Conservation (phyloP, 345 rosid species). For the Syzygium aromaticum region DNA sequence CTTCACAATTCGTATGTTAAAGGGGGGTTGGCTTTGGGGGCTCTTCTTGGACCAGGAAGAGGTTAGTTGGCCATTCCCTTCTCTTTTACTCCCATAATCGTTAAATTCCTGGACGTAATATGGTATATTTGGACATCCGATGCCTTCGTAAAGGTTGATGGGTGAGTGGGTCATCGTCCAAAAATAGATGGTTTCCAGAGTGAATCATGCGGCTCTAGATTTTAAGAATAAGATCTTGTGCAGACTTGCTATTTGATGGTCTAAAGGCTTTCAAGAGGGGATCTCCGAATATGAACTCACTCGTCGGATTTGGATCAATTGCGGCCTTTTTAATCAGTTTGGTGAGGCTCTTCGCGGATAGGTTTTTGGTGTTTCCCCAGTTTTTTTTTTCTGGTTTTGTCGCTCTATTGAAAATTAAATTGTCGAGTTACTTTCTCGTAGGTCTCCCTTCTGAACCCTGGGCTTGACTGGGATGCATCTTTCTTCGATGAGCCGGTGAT, state of each 20-base stretch:
- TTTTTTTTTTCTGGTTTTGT: neutral
- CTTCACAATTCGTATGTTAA: constrained; percentile 80
- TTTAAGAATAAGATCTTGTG: constrained; percentile 6
- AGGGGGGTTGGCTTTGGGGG: constrained; percentile 72
- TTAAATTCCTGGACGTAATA: neutral
- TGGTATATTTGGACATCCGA: neutral
- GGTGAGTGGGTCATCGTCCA: neutral
- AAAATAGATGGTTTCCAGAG: neutral
- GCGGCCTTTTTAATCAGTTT: constrained; percentile 80
- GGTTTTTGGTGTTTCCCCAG: neutral
- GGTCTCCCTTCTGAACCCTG: constrained; percentile 85
- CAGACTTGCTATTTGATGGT: constrained; percentile 82
- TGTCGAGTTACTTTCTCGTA: constrained; percentile 8
- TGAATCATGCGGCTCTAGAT: neutral
- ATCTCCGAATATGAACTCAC: constrained; percentile 95
- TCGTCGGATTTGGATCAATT: constrained; percentile 82
- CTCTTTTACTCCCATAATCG: neutral
- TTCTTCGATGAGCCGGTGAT: constrained; percentile 98
- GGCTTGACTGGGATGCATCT: constrained; percentile 81
- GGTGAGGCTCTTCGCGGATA: constrained; percentile 29
- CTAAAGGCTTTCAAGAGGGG: constrained; percentile 69
- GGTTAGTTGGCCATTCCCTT: constrained; percentile 30
- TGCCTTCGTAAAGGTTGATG: neutral
- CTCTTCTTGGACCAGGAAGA: constrained; percentile 93
- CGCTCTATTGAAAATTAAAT: constrained; percentile 1